Evolutionary conservation across 2,329 filamentous ascomycete species (phyloP), one percentile per base, ranked within the genome.

Genomic region (Diaporthe vaccinii): DNA sequence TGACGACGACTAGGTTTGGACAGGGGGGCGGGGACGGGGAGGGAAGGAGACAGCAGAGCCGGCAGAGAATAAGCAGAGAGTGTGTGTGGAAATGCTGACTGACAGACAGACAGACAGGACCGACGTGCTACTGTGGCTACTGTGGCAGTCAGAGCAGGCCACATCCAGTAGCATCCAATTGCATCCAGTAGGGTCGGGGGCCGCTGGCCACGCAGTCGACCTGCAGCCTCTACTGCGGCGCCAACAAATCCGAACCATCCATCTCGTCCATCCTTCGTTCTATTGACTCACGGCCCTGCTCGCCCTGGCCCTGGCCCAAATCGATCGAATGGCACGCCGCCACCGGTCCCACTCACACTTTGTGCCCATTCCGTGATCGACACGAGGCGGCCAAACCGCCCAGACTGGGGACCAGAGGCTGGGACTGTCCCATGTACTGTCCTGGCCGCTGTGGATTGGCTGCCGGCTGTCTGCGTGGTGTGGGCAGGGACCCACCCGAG

Each of bases 191-290:
- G 65, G 36, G 57, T 57, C 46, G 65, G 67, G 72, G 58, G 39
- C 59, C 44, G 71, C 72, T 53, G 72, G 68, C 68, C 72, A 69
- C 67, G 67, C 68, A 62, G 36, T 61, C 57, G 57, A 41, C 62
- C 75, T 76, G 75, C 75, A 76, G 75, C 55, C 71, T 62, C 75
- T 76, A 76, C 73, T 76, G 75, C 75, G 61, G 75, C 75, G 75
- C 75, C 73, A 76, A 76, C 72, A 58, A 73, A 73, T 61, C 73
- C 73, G 59, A 51, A 67, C 67, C 67, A 65, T 70, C 73, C 69
- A 59, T 59, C 46, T 51, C 46, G 59, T 72, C 70, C 58, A 53
- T 65, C 46, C 51, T 57, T 59, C 61, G 61, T 49, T 72, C 58
- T 68, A 75, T 75, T 76, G 75, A 75, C 75, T 75, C 75, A 76